Percentiles rank a stretch among this genome's conserved stretches.
Evolutionary conservation across 2,329 filamentous ascomycete genomes (phyloP).

Genomic region (Pyrenochaeta sp.): DNA sequence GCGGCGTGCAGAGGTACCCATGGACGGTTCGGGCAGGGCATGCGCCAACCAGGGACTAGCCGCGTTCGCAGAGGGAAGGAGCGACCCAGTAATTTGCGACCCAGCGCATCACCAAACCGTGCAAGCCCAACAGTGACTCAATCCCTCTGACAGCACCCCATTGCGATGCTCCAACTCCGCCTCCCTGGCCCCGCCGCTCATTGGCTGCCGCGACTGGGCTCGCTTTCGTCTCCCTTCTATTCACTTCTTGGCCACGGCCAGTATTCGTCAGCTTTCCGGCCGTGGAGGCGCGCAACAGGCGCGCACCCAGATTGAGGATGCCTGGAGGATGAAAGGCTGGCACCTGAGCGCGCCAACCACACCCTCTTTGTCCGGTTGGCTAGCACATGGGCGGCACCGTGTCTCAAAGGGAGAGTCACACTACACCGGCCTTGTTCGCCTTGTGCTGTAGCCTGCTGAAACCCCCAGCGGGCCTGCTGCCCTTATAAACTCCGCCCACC

Average conservation of each 20-base stretch:
- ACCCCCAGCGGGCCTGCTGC: conserved; percentile 15
- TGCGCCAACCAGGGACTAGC: conserved; percentile 20
- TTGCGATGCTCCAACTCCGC: conserved; percentile 25
- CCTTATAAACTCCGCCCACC: conserved; percentile 37
- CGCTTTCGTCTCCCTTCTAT: conserved; percentile 41
- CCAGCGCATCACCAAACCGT: conserved; percentile 13
- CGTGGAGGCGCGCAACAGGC: conserved; percentile 26
- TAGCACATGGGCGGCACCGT: conserved; percentile 30
- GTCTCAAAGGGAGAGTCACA: conserved; percentile 34
- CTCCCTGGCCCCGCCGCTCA: conserved; percentile 25
- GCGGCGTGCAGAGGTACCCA: neutral
- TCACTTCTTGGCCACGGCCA: conserved; percentile 41
- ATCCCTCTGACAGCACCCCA: conserved; percentile 32
- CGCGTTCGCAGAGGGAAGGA: conserved; percentile 19
- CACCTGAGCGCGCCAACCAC: conserved; percentile 32
- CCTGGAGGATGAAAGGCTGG: conserved; percentile 28
- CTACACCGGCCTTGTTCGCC: conserved; percentile 32
- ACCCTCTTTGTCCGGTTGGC: conserved; percentile 40
- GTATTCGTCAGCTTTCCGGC: conserved; percentile 43
- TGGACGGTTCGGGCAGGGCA: conserved; percentile 17
- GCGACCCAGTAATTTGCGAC: conserved; percentile 5
- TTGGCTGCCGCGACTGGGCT: conserved; percentile 33
- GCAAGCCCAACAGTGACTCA: conserved; percentile 36
- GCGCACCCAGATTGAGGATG: conserved; percentile 30
- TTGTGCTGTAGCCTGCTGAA: conserved; percentile 40